Evolutionary conservation across 257 asterid genomes (phyloP).

Genomic region (Gentiana straminea): DNA sequence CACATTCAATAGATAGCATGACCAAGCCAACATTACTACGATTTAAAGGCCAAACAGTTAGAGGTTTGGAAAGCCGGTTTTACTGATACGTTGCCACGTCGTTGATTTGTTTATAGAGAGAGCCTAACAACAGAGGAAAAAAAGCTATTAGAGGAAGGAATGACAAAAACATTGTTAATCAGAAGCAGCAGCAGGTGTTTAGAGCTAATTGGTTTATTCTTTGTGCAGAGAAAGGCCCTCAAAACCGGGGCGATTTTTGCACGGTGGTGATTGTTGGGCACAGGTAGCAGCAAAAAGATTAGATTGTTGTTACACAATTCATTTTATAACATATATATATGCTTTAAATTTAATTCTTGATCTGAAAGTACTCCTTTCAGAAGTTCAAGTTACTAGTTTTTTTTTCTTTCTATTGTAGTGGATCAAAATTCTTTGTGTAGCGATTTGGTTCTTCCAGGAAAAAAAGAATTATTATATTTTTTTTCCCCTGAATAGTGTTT

Average conservation of each 20-base stretch:
- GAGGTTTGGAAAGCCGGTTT: conserved; percentile 34
- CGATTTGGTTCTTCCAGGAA: no score
- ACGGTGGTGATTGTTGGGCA: conserved; percentile 30
- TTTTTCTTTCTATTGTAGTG: no score
- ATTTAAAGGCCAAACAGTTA: conserved; percentile 64
- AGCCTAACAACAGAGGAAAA: conserved; percentile 49
- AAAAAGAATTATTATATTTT: no score
- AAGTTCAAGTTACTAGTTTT: no score
- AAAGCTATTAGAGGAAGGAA: conserved; percentile 40
- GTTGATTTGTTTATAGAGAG: conserved; percentile 28
- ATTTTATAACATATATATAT: no score
- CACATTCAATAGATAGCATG: conserved; percentile 21
- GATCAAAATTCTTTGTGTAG: no score
- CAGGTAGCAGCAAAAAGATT: no score
- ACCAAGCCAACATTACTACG: conserved; percentile 53
- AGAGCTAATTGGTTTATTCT: conserved; percentile 43
- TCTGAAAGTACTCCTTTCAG: no score
- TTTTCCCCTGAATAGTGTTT: no score
- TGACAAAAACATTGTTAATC: conserved; percentile 32
- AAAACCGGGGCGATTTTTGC: conserved; percentile 44
- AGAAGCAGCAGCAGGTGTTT: conserved; percentile 8
- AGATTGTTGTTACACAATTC: no score
- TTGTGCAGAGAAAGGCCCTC: conserved; percentile 48
- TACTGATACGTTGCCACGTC: conserved; percentile 17
- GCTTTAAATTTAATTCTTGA: no score